phyloP scores from a whole-genome alignment of 208 protist genomes.

The Naegleria lovaniensis region DNA sequence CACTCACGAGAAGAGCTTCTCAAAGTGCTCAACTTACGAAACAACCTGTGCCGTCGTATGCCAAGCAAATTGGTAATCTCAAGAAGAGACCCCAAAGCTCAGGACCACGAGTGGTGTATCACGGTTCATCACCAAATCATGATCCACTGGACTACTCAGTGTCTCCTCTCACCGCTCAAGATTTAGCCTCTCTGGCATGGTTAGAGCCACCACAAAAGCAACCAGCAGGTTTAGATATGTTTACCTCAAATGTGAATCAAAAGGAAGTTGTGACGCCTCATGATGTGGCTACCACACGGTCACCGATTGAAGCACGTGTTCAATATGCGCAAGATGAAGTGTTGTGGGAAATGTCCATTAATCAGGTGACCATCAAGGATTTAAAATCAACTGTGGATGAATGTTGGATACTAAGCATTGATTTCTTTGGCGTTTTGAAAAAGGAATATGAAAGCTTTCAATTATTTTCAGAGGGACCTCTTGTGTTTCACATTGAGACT shows the following conservation, averaged over 20 bases:
- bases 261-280: not conserved
- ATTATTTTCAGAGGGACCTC: slow-evolving; percentile 7
- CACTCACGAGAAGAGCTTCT: not conserved
- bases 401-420: slow-evolving; percentile 1
- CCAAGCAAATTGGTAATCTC: not conserved
- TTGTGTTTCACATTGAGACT: slow-evolving; percentile 17
- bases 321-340: not conserved
- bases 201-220: not conserved
- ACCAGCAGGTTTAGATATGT: not conserved
- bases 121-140: not conserved
- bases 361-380: not conserved
- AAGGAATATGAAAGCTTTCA: slow-evolving; percentile 28
- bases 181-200: not conserved
- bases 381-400: slow-evolving; percentile 8
- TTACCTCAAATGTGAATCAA: not conserved
- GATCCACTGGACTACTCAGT: not conserved
- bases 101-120: not conserved
- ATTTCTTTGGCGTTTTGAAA: not conserved
- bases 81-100: not conserved
- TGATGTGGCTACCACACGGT: not conserved
- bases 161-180: not conserved
- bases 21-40: not conserved
- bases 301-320: not conserved
- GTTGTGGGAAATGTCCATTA: not conserved
- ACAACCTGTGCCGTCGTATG: not conserved